Evolutionary conservation across 2,329 filamentous ascomycete species (phyloP), one percentile per base, ranked within the genome.

Genomic region (Harringtonia lauricola): DNA sequence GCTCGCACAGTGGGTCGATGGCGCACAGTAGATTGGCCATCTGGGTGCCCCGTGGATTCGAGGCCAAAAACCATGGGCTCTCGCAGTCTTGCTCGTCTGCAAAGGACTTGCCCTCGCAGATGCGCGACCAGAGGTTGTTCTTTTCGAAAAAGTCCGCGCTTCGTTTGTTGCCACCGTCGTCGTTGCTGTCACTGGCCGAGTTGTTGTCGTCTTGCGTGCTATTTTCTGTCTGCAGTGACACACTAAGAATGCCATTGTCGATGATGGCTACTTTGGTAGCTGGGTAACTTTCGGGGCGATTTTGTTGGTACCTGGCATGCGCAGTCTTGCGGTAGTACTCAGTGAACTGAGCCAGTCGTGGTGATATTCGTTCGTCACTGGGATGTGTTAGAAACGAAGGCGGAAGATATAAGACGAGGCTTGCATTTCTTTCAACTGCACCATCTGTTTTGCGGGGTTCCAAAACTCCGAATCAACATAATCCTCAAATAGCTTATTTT

Each of bases 11-110:
- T 13, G 47, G 47, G 31, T 48, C 47, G 13, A 48, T 46, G 43
- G 47, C 47, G 17, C 47, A 48, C 17, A 48, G 12, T 22, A 48
- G 38, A 21, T 48, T 48, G 15, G 47, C 47, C 43, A 48, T 48
- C 26, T 48, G 47, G 18, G 47, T 48, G 35, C 47, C 47, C 34
- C 46, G 47, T 8, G 42, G 46, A 18, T 47, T 34, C 18, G 46
- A 47, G 4, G 46, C 39, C n/a, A 47, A 28, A 21, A 36, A 37
- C 46, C 46, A 47, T 14, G 46, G 39, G 26, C 38, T 41, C 8
- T 34, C 37, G 19, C 38, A 33, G 39, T 43, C 26, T 9, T 43
- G 30, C 8, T 43, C 38, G 34, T 46, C n/a, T n/a, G 46, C 43
- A 42, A 48, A 48, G 8, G 46, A 48, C 34, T 36, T n/a, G 36